Conservation (phyloP, 352 stramenopile species). For the Globisporangium alternatum region DNA sequence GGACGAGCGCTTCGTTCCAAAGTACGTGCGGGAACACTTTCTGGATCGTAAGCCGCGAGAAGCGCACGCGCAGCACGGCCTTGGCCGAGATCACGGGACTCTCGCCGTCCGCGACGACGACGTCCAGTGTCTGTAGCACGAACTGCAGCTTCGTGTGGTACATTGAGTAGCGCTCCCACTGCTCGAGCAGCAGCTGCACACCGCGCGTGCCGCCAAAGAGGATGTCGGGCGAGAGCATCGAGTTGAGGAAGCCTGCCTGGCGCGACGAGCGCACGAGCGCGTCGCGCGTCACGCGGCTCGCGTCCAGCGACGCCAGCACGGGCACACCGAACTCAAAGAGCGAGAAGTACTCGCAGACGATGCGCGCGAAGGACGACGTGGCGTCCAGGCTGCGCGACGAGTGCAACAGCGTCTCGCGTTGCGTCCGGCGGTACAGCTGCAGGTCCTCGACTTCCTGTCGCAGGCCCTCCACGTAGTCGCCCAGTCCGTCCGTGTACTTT, state of each 20-base stretch:
- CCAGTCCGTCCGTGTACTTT: slow-evolving; percentile 40
- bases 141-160: slow-evolving; percentile 53
- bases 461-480: slow-evolving; percentile 46
- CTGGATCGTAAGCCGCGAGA: slow-evolving; percentile 59
- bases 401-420: slow-evolving; percentile 19
- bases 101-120: slow-evolving; percentile 30
- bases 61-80: slow-evolving; percentile 46
- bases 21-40: slow-evolving; percentile 67
- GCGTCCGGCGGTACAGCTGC: slow-evolving; percentile 22
- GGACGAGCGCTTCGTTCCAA: slow-evolving; percentile 59
- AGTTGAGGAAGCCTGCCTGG: slow-evolving; percentile 31
- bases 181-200: slow-evolving; percentile 41
- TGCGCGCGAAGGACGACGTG: slow-evolving; percentile 27
- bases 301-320: slow-evolving; percentile 17
- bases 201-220: slow-evolving; percentile 46
- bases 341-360: slow-evolving; percentile 62
- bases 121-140: slow-evolving; percentile 38
- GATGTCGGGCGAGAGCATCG: slow-evolving; percentile 48
- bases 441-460: slow-evolving; percentile 43
- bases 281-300: slow-evolving; percentile 21
- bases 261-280: slow-evolving; percentile 24
- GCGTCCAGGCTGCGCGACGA: slow-evolving; percentile 14
- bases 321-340: slow-evolving; percentile 61
- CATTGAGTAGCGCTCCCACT: slow-evolving; percentile 68
- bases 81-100: slow-evolving; percentile 45